phyloP scores from a whole-genome alignment of 257 asterid genomes.

The Petunia axillaris region DNA sequence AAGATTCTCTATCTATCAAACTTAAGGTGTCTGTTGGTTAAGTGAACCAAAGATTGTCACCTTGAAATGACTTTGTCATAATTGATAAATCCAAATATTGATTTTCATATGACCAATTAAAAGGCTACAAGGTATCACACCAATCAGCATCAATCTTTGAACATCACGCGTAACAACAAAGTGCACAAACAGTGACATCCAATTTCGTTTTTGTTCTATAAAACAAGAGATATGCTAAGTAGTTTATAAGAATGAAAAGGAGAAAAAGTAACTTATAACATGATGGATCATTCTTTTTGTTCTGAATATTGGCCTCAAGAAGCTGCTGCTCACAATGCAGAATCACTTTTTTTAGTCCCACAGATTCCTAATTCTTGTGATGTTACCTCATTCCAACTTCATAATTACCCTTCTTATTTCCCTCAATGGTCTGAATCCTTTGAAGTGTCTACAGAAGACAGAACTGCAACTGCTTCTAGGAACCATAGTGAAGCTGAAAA shows the following conservation, averaged over 20 bases:
- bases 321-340: neutral
- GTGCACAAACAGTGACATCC: neutral
- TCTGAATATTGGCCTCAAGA: conserved; percentile 15
- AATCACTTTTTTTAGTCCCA: conserved; percentile 1
- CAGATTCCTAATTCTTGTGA: conserved; percentile 29
- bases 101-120: conserved; percentile 53
- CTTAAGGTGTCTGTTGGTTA: neutral
- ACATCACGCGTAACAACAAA: conserved; percentile 42
- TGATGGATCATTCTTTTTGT: conserved; percentile 34
- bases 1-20: neutral
- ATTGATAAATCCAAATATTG: conserved; percentile 50
- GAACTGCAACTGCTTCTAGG: conserved; percentile 46
- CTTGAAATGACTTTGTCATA: conserved; percentile 52
- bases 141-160: conserved; percentile 52
- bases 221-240: neutral
- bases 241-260: neutral
- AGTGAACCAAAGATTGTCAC: conserved; percentile 25
- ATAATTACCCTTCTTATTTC: conserved; percentile 32
- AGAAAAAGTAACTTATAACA: neutral
- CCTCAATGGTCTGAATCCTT: conserved; percentile 36
- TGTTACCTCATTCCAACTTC: conserved; percentile 26
- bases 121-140: conserved; percentile 37
- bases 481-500: conserved; percentile 92
- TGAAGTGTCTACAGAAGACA: conserved; percentile 40
- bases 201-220: neutral